Conservation (phyloP, 2,329 filamentous ascomycete species). For the Alternaria tenuissima region DNA sequence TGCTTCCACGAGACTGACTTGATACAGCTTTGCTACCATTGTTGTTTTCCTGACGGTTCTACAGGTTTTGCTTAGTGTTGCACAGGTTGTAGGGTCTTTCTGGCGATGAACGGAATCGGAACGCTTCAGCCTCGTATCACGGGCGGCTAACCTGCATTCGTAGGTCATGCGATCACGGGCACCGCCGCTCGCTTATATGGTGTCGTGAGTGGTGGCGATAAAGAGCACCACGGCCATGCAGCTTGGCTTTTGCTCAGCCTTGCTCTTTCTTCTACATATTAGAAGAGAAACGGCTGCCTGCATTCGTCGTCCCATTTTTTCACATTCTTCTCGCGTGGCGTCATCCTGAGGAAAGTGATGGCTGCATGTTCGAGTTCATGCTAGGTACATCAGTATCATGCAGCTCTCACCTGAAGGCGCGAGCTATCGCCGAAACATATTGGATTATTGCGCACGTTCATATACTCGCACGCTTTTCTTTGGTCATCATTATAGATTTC, state of each 20-base stretch:
- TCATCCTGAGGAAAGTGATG: no score
- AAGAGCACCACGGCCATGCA: background rate
- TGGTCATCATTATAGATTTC: no score
- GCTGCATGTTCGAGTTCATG: no score
- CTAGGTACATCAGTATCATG: no score
- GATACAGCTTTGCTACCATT: slow-evolving; percentile 28
- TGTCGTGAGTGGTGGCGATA: slow-evolving; percentile 2
- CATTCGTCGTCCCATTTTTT: no score
- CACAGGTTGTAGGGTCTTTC: slow-evolving; percentile 33
- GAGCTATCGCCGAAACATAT: no score
- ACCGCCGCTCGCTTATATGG: background rate
- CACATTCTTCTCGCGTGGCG: no score
- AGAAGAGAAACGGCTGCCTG: no score
- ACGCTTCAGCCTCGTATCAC: background rate
- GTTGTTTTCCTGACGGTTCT: slow-evolving; percentile 27
- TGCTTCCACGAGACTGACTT: background rate
- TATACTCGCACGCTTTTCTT: no score
- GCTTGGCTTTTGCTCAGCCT: background rate
- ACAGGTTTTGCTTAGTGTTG: slow-evolving; percentile 28
- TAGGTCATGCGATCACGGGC: background rate
- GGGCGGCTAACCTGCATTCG: background rate
- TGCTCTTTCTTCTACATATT: no score
- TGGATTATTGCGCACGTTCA: no score
- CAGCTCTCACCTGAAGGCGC: no score
- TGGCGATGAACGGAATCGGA: background rate